phyloP scores from a whole-genome alignment of 306 rosid genomes.

The Echinosophora koreensis region DNA sequence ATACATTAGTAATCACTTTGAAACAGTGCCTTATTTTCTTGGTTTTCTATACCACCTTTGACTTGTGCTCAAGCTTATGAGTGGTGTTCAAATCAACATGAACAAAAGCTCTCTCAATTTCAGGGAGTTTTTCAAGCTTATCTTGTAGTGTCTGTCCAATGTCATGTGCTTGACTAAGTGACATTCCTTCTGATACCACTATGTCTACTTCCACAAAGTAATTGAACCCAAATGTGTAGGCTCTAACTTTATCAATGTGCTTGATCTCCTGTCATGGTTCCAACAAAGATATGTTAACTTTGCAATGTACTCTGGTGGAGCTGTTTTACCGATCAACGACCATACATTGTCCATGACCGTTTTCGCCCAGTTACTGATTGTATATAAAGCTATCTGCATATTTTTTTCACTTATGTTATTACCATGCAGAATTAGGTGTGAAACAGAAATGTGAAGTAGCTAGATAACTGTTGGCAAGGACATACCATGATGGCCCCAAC shows the following conservation, averaged over 20 bases:
- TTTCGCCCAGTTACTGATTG: conserved; percentile 85
- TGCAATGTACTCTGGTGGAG: conserved; percentile 86
- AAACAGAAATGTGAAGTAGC: background rate
- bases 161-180: conserved; percentile 75
- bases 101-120: conserved; percentile 91
- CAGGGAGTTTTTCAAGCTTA: conserved; percentile 81
- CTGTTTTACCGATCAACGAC: conserved; percentile 82
- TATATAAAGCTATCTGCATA: conserved; percentile 84
- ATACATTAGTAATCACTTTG: conserved; percentile 11
- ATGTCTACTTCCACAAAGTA: conserved; percentile 93
- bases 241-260: conserved; percentile 83
- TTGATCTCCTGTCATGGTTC: conserved; percentile 81
- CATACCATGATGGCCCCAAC: conserved; percentile 79
- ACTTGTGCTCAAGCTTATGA: conserved; percentile 81
- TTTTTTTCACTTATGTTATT: background rate
- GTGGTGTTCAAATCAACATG: conserved; percentile 85
- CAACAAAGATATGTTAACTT: conserved; percentile 84
- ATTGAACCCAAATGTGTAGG: conserved; percentile 77
- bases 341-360: conserved; percentile 91
- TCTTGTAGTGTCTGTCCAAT: conserved; percentile 92
- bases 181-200: conserved; percentile 70
- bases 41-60: conserved; percentile 40
- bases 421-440: background rate
- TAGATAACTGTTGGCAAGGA: background rate
- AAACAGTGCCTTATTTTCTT: conserved; percentile 8